Percentiles rank a stretch among this genome's conserved stretches.
These are phyloP conservation scores for Paracoccidioides brasiliensis DNA, from an alignment of 2,329 filamentous ascomycete genomes.

Conservation along the genomic window DNA sequence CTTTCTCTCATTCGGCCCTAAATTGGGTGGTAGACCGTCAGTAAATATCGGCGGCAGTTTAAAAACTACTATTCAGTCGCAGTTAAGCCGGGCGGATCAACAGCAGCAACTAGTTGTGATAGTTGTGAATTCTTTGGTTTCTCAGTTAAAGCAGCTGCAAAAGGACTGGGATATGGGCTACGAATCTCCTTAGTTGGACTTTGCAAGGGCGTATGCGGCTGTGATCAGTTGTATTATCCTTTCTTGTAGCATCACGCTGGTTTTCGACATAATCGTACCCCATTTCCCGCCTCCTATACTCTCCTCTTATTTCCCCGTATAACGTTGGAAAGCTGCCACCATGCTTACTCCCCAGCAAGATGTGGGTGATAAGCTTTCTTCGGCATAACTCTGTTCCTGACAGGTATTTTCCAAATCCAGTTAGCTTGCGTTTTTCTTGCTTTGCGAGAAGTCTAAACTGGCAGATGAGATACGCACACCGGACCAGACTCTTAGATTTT, in stretches of 20 bases:
- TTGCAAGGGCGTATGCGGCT: background rate
- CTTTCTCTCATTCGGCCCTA: background rate
- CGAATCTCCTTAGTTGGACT: background rate
- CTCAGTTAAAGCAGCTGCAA: background rate
- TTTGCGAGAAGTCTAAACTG: too few relatives aligned
- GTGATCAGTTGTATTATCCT: background rate
- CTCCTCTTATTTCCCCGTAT: too few relatives aligned
- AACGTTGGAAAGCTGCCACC: too few relatives aligned
- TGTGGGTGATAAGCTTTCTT: too few relatives aligned
- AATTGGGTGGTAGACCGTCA: background rate
- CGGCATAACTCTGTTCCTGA: too few relatives aligned
- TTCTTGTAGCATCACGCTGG: background rate
- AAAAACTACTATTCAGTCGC: background rate
- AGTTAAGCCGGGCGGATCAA: background rate
- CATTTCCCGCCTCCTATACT: too few relatives aligned
- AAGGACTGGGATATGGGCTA: background rate
- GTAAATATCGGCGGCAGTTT: background rate
- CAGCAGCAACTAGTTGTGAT: background rate
- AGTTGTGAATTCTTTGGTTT: background rate
- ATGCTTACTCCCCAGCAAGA: too few relatives aligned
- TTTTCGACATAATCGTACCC: background rate
- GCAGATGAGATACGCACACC: too few relatives aligned
- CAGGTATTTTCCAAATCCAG: too few relatives aligned
- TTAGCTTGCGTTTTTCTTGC: too few relatives aligned
- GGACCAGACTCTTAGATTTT: too few relatives aligned